Conservation (phyloP, 768 basidiomycete species). For the Mycena belliarum region DNA sequence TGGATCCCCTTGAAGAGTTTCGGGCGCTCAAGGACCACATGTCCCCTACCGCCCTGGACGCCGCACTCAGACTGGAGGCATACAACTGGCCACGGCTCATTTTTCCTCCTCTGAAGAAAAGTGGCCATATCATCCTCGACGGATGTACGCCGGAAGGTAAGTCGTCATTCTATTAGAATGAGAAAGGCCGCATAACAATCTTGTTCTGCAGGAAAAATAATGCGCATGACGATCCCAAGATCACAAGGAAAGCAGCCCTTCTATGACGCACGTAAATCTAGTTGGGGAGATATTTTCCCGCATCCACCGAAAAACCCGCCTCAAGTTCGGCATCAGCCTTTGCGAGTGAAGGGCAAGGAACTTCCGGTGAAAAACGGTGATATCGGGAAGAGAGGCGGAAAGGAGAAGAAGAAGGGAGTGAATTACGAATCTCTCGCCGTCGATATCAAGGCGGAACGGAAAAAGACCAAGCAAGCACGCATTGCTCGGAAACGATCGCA, state of each 20-base stretch:
- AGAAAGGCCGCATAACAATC: neutral
- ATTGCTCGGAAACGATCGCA: neutral
- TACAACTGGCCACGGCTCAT: conserved; percentile 90
- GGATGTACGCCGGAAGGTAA: conserved; percentile 83
- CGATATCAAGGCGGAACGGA: conserved; percentile 41
- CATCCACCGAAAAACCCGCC: conserved; percentile 80
- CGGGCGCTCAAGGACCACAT: conserved; percentile 8
- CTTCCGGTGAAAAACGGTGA: conserved; percentile 42
- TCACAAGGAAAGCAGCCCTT: conserved; percentile 95
- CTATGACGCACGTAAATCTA: conserved; percentile 91
- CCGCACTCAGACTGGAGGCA: conserved; percentile 68
- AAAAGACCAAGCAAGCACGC: conserved; percentile 33
- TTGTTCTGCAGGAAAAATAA: conserved; percentile 71
- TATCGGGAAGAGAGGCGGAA: conserved; percentile 54
- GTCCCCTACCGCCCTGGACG: conserved; percentile 43
- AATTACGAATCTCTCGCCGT: conserved; percentile 41
- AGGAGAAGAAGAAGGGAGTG: conserved; percentile 29
- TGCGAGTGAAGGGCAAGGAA: conserved; percentile 31
- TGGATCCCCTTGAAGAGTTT: conserved; percentile 9
- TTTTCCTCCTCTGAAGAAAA: conserved; percentile 88
- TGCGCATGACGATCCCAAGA: conserved; percentile 88
- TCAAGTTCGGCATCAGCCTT: conserved; percentile 58
- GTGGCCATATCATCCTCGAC: conserved; percentile 91
- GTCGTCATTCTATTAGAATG: neutral
- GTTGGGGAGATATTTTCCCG: conserved; percentile 96